These are phyloP conservation scores for Austroboletus niveus DNA, from an alignment of 1,284 basidiomycete species.

Conservation along the genomic window DNA sequence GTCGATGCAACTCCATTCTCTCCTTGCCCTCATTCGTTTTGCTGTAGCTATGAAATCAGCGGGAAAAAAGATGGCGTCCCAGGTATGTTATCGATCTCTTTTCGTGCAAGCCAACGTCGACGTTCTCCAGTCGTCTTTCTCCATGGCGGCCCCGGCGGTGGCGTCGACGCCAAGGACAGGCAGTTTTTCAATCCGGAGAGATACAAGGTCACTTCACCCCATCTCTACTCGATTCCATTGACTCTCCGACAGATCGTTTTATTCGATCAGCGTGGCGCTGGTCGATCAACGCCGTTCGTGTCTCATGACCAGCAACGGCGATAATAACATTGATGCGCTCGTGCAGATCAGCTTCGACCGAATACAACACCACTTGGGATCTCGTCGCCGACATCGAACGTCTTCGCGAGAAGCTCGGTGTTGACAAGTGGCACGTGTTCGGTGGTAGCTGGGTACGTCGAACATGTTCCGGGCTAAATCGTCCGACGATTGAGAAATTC, in stretches of 20 bases:
- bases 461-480: background rate
- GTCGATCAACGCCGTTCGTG: slow-evolving; percentile 79
- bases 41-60: slow-evolving; percentile 71
- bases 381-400: slow-evolving; percentile 89
- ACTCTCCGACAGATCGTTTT: slow-evolving; percentile 57
- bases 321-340: slow-evolving; percentile 12
- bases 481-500: background rate
- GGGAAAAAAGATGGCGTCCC: slow-evolving; percentile 77
- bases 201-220: slow-evolving; percentile 59
- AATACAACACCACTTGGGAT: slow-evolving; percentile 95
- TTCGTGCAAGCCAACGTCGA: background rate
- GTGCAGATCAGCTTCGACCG: slow-evolving; percentile 65
- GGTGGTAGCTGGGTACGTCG: slow-evolving; percentile 81
- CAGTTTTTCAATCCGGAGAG: slow-evolving; percentile 80
- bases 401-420: slow-evolving; percentile 67
- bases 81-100: slow-evolving; percentile 42
- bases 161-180: slow-evolving; percentile 63
- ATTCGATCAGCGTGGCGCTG: slow-evolving; percentile 84
- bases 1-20: background rate
- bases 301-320: background rate
- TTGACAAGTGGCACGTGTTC: slow-evolving; percentile 91
- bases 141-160: slow-evolving; percentile 83
- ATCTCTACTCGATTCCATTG: slow-evolving; percentile 8
- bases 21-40: slow-evolving; percentile 4
- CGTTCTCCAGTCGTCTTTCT: slow-evolving; percentile 69